Conservation (phyloP, 75 land plant genomes). For the Cryptomeria japonica region DNA sequence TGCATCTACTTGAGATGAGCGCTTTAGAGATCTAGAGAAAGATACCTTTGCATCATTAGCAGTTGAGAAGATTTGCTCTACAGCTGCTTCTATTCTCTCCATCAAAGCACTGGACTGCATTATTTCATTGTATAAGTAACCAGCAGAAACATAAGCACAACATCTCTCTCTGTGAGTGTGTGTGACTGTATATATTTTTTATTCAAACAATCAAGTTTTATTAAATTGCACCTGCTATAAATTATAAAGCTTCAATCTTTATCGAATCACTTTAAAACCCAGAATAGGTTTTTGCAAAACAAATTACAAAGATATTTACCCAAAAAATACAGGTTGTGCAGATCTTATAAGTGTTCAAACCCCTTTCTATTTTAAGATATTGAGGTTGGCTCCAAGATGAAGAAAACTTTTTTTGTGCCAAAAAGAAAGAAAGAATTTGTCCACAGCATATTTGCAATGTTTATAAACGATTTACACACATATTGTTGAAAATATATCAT, state of each 20-base stretch:
- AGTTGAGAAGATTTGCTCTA: conserved; percentile 8
- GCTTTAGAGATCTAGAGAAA: not conserved
- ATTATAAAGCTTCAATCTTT: not conserved
- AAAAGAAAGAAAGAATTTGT: not conserved
- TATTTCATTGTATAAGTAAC: not conserved
- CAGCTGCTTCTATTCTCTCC: conserved; percentile 6
- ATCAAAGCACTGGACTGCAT: not conserved
- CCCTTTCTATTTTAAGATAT: not conserved
- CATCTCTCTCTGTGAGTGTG: not conserved
- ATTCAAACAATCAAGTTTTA: not conserved
- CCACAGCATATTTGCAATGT: not conserved
- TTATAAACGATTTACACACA: not conserved
- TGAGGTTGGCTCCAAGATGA: not conserved
- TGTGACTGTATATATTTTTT: not conserved
- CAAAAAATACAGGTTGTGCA: not conserved
- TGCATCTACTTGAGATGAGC: not conserved
- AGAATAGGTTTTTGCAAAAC: not conserved
- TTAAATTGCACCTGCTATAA: not conserved
- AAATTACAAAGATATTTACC: not conserved
- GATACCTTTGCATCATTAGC: conserved; percentile 13
- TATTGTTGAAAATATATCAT: not conserved
- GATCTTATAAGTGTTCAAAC: not conserved
- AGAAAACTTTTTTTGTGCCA: not conserved
- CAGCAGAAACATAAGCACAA: not conserved
- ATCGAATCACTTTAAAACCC: not conserved